A percentile compares a stretch with the other conserved stretches of the same genome.
Evolutionary conservation across 2,329 filamentous ascomycete genomes (phyloP).

Genomic region (Pestalotiopsis sp.): DNA sequence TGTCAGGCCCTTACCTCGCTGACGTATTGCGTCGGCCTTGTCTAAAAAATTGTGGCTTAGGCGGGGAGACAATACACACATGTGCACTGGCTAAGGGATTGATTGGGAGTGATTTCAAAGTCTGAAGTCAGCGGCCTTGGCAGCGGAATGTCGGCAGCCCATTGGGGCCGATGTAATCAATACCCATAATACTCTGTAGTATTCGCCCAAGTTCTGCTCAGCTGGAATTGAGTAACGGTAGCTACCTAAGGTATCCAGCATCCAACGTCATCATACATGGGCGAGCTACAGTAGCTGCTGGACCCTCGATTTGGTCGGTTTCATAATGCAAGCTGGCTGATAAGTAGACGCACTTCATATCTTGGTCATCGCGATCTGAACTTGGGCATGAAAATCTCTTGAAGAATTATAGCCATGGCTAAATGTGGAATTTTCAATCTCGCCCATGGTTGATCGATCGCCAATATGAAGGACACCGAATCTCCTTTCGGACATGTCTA

Average conservation of each 20-base stretch:
- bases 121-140: constrained; percentile 1
- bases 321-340: neutral
- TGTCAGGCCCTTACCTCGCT: neutral
- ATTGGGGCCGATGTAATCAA: neutral
- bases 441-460: too few relatives aligned
- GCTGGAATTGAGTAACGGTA: neutral
- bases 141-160: constrained; percentile 1
- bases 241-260: neutral
- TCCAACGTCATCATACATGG: constrained; percentile 3
- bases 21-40: neutral
- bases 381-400: too few relatives aligned
- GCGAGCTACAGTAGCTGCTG: neutral
- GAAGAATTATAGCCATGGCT: too few relatives aligned
- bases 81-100: neutral
- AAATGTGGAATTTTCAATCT: too few relatives aligned
- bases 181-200: neutral
- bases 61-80: neutral
- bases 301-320: neutral
- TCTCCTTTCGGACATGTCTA: too few relatives aligned
- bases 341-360: neutral
- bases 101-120: neutral
- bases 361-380: too few relatives aligned
- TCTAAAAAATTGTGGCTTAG: neutral
- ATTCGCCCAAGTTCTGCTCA: neutral
- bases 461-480: too few relatives aligned